phyloP scores from a whole-genome alignment of 176 grass and related monocot species.

The Triticum dicoccoides region DNA sequence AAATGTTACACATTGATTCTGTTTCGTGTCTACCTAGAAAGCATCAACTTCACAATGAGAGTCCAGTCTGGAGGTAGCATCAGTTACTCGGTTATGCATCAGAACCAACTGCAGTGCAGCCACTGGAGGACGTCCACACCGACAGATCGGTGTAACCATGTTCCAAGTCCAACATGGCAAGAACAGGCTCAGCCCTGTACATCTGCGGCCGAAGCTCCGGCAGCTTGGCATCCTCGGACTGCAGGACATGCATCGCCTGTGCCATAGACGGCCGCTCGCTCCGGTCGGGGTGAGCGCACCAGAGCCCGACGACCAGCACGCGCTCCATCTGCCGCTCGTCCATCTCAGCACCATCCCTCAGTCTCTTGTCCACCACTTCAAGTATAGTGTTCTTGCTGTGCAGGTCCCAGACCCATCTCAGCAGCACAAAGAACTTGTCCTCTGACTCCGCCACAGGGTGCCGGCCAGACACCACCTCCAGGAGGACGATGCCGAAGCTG shows the following conservation, averaged over 20 bases:
- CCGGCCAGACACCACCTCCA: constrained; percentile 2
- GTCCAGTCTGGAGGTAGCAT: not conserved
- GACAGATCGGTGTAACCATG: not conserved
- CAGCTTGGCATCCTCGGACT: constrained; percentile 23
- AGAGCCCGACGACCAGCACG: constrained; percentile 51
- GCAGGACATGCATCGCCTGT: constrained; percentile 11
- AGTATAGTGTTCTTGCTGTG: not conserved
- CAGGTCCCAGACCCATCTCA: constrained; percentile 37
- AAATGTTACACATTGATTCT: not conserved
- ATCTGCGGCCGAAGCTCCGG: not conserved
- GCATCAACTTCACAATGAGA: not conserved
- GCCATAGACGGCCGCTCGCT: constrained; percentile 24
- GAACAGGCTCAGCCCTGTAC: constrained; percentile 16
- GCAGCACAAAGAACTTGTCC: not conserved
- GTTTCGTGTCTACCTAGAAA: not conserved
- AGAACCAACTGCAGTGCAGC: not conserved
- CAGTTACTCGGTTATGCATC: not conserved
- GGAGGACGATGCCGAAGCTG: constrained; percentile 35
- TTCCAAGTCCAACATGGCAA: not conserved
- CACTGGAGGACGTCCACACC: not conserved
- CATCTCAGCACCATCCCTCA: constrained; percentile 21
- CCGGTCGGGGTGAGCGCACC: constrained; percentile 35
- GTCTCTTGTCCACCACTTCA: constrained; percentile 29
- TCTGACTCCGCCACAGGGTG: not conserved
- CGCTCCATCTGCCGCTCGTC: constrained; percentile 29